Evolutionary conservation across 192 early-diverging fungal species (phyloP).

Genomic region (Podila horticola): DNA sequence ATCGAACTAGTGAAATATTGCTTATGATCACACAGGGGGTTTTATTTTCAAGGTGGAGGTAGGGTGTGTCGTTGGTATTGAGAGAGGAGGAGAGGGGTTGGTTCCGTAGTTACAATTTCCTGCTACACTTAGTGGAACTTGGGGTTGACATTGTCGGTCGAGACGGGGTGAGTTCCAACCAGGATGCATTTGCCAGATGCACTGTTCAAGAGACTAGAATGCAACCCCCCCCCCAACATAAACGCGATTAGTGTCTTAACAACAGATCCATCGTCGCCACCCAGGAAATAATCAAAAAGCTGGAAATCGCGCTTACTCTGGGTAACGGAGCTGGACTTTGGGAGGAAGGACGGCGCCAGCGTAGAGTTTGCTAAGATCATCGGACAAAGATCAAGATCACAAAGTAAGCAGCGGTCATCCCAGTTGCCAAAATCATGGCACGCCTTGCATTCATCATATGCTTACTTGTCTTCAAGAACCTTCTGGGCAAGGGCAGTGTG

Average conservation of each 20-base stretch:
- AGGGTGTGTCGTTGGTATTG: no score
- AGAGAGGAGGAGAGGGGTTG: no score
- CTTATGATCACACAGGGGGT: no score
- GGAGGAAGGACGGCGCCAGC: conserved; percentile 22
- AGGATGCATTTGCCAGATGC: conserved; percentile 24
- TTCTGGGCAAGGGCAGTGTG: conserved; percentile 37
- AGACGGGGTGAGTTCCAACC: conserved; percentile 10
- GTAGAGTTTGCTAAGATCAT: neutral
- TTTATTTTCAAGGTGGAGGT: no score
- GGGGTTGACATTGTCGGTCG: conserved; percentile 12
- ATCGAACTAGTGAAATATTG: no score
- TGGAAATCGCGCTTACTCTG: conserved; percentile 29
- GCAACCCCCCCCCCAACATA: no score
- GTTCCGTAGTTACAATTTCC: no score
- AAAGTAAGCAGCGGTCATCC: no score
- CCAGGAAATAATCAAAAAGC: neutral
- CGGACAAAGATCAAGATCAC: no score
- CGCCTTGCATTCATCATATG: no score
- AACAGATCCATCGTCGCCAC: no score
- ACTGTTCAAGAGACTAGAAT: conserved; percentile 19
- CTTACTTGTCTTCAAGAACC: conserved; percentile 10
- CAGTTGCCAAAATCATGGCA: no score
- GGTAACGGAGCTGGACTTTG: conserved; percentile 46
- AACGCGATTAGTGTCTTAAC: neutral
- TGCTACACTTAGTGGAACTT: conserved; percentile 30